Evolutionary conservation across 805 yeast genomes (phyloP), one percentile per base, ranked within the genome.

Genomic region (Saccharomycopsis sp.): DNA sequence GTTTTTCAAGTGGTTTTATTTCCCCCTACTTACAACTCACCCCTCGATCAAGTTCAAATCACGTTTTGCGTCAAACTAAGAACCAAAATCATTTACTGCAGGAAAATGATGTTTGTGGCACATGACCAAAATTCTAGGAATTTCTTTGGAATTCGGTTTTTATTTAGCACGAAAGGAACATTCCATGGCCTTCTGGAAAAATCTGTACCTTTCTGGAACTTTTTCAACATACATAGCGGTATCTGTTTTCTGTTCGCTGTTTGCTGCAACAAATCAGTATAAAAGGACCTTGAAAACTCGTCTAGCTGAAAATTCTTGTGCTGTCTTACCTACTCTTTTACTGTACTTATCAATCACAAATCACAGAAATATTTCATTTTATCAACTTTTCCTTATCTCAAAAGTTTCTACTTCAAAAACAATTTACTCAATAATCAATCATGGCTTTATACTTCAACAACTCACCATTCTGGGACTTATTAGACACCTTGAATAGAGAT

Each of bases 401-500:
- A n/a, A n/a, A n/a, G n/a, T n/a, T n/a, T n/a, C n/a, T n/a, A n/a
- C n/a, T n/a, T n/a, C n/a, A n/a, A n/a, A n/a, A 29, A 5, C 37
- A 29, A 29, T 29, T 29, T 29, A 29, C 37, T 29, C 5, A 29
- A 29, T 29, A 7, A 29, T 29, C 12, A 29, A 29, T 29, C 48
- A 44, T 44, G 48, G 48, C 48, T 44, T 44, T 44, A 44, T 44
- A 44, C 21, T 44, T 44, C 16, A 44, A 44, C 48, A 44, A 44
- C 48, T n/a, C 48, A 16, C 48, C 48, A 44, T 44, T 44, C 48
- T 44, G 48, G 48, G 48, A 44, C 18, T 44, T 44, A 44, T 18
- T 44, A 8, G 21, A 44, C 21, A 44, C 8, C 48, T 44, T 44
- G 21, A 44, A 44, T 18, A 18, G 21, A 44, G 48, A 44, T 18